Evolutionary conservation across 176 grass and related monocot species (phyloP), one percentile per base, ranked within the genome.

Genomic region (Oryza coarctata): DNA sequence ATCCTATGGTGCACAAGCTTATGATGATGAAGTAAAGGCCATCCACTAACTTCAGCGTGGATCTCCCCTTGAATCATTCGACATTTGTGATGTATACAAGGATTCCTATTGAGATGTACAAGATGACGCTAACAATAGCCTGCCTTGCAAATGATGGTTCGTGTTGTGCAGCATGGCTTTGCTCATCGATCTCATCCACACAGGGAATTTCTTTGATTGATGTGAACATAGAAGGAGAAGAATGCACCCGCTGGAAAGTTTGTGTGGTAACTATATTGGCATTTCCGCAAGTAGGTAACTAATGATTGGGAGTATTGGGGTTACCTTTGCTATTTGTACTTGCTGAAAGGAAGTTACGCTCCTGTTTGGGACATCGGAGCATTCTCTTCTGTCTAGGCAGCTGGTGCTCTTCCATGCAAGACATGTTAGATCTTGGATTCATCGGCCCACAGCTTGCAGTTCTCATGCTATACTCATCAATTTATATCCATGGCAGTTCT

Each of bases 21-120:
- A 91, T 81, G 68, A 91, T 91, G 60, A 85, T 85, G 87, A 94
- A 97, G 71, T 94, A 97, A 77, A 97, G 73, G 26, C 82, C 94
- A 87, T 97, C 94, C 49, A 94, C 89, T 68, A 89, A 80, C 64
- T 77, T 76, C 55, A 76, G 79, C 6, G 89, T 94, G 50, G 67
- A 85, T 71, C 88, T 87, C 39, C 92, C 86, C 50, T 91, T 83
- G 76, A 94, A 94, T 71, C 92, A 86, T 80, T 86, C 78, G 36
- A 74, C 83, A 45, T 71, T 94, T 81, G 82, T 73, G 75, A 89
- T 82, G 83, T 91, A 94, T 39, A 89, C 76, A 8, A 79, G 28
- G 44, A 94, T 84, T 47, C 89, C 92, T 34, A 91, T 73, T 70
- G 85, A 88, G 81, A 94, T 81, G 81, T 91, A 94, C 73, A 94